phyloP scores from a whole-genome alignment of 768 basidiomycete genomes.

The Suillus spraguei region DNA sequence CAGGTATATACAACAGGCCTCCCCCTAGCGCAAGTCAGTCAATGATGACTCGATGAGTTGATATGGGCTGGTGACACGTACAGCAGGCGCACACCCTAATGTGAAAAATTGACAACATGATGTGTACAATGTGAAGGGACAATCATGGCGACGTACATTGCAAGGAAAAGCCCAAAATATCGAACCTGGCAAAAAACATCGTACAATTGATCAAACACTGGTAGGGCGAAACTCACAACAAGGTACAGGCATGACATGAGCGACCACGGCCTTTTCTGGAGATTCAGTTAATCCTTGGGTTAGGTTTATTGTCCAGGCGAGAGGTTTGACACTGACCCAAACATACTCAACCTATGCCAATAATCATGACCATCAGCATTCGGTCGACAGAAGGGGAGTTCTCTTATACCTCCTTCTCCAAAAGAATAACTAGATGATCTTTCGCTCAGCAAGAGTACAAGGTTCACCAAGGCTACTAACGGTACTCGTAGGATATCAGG shows the following conservation, averaged over 20 bases:
- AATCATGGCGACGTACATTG: neutral
- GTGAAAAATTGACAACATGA: neutral
- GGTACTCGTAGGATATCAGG: slow-evolving; percentile 5
- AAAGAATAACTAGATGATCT: neutral
- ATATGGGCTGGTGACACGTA: neutral
- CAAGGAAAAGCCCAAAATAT: slow-evolving; percentile 5
- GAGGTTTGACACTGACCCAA: neutral
- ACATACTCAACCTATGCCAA: neutral
- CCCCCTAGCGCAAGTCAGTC: slow-evolving; percentile 2
- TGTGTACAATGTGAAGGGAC: neutral
- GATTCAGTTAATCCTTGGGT: neutral
- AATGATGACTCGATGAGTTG: neutral
- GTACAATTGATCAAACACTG: neutral
- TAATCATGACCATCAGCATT: neutral
- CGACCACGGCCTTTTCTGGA: neutral
- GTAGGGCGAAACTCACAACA: neutral
- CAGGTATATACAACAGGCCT: slow-evolving; percentile 6
- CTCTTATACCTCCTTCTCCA: neutral
- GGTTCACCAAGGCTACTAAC: neutral
- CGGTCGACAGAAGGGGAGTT: too few relatives aligned
- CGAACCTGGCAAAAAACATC: neutral
- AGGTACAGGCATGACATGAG: slow-evolving; percentile 7
- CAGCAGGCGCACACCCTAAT: slow-evolving; percentile 1
- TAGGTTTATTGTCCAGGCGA: neutral
- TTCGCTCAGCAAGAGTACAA: neutral